phyloP scores from a whole-genome alignment of 2,329 filamentous ascomycete genomes.

The Sclerotinia glacialis region DNA sequence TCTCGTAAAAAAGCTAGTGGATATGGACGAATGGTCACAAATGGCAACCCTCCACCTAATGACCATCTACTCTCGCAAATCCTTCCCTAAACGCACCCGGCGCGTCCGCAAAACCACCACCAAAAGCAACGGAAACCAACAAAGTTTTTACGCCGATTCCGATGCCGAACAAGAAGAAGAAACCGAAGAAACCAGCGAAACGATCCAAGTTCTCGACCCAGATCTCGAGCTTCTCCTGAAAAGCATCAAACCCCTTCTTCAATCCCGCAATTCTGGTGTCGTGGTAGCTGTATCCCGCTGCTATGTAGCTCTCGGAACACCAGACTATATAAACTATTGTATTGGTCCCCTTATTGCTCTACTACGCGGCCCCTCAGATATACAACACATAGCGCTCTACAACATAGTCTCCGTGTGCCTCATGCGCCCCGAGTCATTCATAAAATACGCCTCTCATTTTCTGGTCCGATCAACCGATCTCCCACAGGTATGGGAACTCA shows the following conservation, averaged over 20 bases:
- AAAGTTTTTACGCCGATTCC: slow-evolving; percentile 77
- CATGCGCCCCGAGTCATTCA: slow-evolving; percentile 72
- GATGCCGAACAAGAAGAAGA: slow-evolving; percentile 40
- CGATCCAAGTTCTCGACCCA: slow-evolving; percentile 65
- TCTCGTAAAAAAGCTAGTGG: slow-evolving; percentile 84
- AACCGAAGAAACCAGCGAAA: slow-evolving; percentile 46
- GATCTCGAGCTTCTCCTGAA: slow-evolving; percentile 81
- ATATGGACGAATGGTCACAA: slow-evolving; percentile 99
- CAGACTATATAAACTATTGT: slow-evolving; percentile 69
- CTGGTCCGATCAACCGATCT: slow-evolving; percentile 77
- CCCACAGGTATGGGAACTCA: slow-evolving; percentile 81
- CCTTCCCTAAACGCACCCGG: slow-evolving; percentile 71
- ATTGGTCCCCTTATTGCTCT: slow-evolving; percentile 85
- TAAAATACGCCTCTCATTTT: slow-evolving; percentile 85
- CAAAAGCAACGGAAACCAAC: slow-evolving; percentile 50
- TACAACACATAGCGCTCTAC: slow-evolving; percentile 85
- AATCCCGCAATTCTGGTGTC: slow-evolving; percentile 90
- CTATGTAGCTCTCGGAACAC: slow-evolving; percentile 80
- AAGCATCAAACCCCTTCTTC: slow-evolving; percentile 76
- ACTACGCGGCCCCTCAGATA: slow-evolving; percentile 78
- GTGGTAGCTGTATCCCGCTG: slow-evolving; percentile 82
- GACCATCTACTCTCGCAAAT: slow-evolving; percentile 79
- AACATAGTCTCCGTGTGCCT: slow-evolving; percentile 95
- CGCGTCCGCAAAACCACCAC: slow-evolving; percentile 46
- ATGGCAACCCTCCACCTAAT: slow-evolving; percentile 78